phyloP scores from a whole-genome alignment of 208 protist species.

The Crithidia expoeki region DNA sequence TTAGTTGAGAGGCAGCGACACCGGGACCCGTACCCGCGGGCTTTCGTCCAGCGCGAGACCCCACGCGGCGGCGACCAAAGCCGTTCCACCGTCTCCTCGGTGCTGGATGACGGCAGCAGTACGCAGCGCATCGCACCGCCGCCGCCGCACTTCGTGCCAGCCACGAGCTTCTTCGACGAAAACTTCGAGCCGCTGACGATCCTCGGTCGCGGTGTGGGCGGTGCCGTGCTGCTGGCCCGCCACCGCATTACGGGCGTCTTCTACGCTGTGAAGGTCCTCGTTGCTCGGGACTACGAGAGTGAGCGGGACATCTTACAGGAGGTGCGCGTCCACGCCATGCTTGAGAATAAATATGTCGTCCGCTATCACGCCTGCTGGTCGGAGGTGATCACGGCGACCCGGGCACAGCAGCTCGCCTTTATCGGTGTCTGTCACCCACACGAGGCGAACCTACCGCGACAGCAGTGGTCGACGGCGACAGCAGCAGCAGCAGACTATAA shows the following conservation, averaged over 20 bases:
- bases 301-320: constrained; percentile 76
- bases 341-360: constrained; percentile 65
- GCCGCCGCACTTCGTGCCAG: constrained; percentile 14
- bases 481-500: not conserved
- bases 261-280: constrained; percentile 88
- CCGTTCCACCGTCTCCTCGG: constrained; percentile 13
- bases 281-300: constrained; percentile 66
- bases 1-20: not conserved
- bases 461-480: not conserved
- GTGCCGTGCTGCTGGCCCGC: constrained; percentile 73
- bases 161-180: constrained; percentile 84
- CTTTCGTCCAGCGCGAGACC: not conserved
- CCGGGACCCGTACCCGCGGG: not conserved
- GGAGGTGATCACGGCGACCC: constrained; percentile 67
- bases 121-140: constrained; percentile 27
- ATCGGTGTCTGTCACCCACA: constrained; percentile 55
- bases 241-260: constrained; percentile 81
- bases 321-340: constrained; percentile 70
- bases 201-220: constrained; percentile 72
- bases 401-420: constrained; percentile 72
- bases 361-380: constrained; percentile 87
- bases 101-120: constrained; percentile 8
- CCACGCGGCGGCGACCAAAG: constrained; percentile 4
- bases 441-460: constrained; percentile 33
- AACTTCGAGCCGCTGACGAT: constrained; percentile 80